Base-by-base conservation (phyloP, 2,329 filamentous ascomycete species). In the Fusarium devonianum region DNA sequence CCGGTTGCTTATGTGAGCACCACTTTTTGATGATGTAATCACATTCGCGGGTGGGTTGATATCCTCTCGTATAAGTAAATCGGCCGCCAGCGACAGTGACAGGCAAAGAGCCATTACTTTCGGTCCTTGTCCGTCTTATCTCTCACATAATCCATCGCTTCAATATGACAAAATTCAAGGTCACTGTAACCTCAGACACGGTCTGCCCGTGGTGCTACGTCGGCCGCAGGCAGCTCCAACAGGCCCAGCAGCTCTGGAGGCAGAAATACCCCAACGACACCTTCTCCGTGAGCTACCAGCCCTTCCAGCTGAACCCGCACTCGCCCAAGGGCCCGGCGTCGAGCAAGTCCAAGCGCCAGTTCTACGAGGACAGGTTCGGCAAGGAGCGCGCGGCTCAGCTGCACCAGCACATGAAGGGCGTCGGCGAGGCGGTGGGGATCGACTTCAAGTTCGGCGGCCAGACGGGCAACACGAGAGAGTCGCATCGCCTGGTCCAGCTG, bases 381-480 rank as follows among this genome's bases (percentile, higher is more conserved):
- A 73, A 79, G 13, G 82, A 86, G 35, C 81, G 87, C 22, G 73
- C 81, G 1, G 65, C 72, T 1, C 38, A 65, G 53, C 58, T 73
- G 25, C 56, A 69, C 3, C 48, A 63, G 30, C 68, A 68, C 14
- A 45, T 78, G 5, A 43, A 47, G 16, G 47, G 40, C 4, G 51
- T 67, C 3, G 77, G 73, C 12, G 51, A 58, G 4, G 47, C 64
- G 14, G 62, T 72, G 5, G 75, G 73, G 53, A 75, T 81, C 60
- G 51, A 62, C 32, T 76, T 80, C 56, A 68, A 81, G 16, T 89
- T 87, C 57, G 81, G 82, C 10, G 88, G 90, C 44, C 83, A 79
- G 57, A 85, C 85, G 5, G 92, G 92, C 36, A 89, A 86, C 64
- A 93, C 90, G 13, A 78, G 90, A 14, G 88, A 95, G 63, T 88